Base-by-base conservation (phyloP, 371 early-diverging fungal species). In the Rhizomucor pusillus region DNA sequence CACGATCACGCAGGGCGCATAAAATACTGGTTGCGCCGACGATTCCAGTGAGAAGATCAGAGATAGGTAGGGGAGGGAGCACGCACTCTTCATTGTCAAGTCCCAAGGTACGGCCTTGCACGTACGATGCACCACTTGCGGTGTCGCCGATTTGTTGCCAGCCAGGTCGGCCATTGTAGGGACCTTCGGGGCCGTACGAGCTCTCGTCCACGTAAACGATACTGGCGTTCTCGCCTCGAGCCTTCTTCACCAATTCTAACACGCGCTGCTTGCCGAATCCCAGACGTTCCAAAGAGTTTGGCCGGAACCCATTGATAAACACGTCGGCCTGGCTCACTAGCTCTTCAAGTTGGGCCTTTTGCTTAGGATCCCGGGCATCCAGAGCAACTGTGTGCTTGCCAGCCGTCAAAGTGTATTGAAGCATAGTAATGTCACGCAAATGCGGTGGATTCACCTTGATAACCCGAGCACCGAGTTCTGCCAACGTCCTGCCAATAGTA, bases 111-210 rank as follows among this genome's bases (percentile, higher is more conserved):
- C 43, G 44, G 34, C 45, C 50, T 33, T 57, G 55, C 9, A 25
- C 45, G n/a, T 52, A 34, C 13, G 62, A 56, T 0, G 41, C 47
- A 29, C 62, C 62, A 18, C 56, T 50, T 5, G 49, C 54, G 4
- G 56, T 47, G 43, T 61, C 62, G 5, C 49, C 49, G 19, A 61
- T 56, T 22, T 61, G 62, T 16, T 61, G 62, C 62, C 62, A 61
- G 2, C 62, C 62, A 29, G 59, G 52, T 19, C 59, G 35, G 11
- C 47, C 39, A 25, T 20, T 16, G 23, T 52, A 52, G 13, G 52
- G 52, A 37, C 50, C 50, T 37, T 50, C 50, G 6, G 23, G 4
- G 14, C 54, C 54, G n/a, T 54, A 54, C 10, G 44, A 18, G 23
- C 36, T 54, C 22, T 54, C 54, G 40, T 54, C 54, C 1, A 54